phyloP scores from a whole-genome alignment of 192 early-diverging fungal species.

The Paraglomus brasilianum region DNA sequence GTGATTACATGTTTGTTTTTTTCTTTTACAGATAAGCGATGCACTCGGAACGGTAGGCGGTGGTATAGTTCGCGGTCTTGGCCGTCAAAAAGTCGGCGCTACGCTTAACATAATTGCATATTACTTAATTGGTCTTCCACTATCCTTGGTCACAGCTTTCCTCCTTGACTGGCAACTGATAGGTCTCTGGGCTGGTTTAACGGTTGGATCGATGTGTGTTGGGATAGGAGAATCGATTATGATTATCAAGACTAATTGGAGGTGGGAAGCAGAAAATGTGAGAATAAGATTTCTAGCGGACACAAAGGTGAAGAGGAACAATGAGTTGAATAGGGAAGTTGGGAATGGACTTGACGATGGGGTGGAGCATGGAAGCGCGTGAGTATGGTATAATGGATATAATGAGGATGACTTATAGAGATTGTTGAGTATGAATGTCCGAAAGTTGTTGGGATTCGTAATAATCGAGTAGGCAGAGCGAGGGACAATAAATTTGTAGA shows the following conservation, averaged over 20 bases:
- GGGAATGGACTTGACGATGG: no score
- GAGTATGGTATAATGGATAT: no score
- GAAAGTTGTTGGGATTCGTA: no score
- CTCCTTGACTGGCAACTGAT: slow-evolving; percentile 50
- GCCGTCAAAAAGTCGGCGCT: slow-evolving; percentile 67
- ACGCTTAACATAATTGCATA: slow-evolving; percentile 59
- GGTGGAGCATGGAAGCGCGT: no score
- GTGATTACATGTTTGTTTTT: neutral
- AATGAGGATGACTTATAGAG: no score
- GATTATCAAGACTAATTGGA: slow-evolving; percentile 43
- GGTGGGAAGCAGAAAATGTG: slow-evolving; percentile 30
- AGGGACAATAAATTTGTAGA: no score
- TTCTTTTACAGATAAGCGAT: slow-evolving; percentile 53
- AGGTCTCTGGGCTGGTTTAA: slow-evolving; percentile 64
- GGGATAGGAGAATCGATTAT: slow-evolving; percentile 37
- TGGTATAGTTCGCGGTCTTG: slow-evolving; percentile 76
- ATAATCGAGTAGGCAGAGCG: no score
- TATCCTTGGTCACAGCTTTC: slow-evolving; percentile 60
- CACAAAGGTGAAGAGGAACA: no score
- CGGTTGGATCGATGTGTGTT: slow-evolving; percentile 48
- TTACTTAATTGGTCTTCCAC: slow-evolving; percentile 69
- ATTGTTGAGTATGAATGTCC: no score
- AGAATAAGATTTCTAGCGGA: no score
- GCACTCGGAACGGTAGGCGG: slow-evolving; percentile 59
- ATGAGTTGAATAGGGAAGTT: no score